These are phyloP conservation scores for Cercospora zeina DNA, from an alignment of 2,329 filamentous ascomycete species.

Conservation along the genomic window DNA sequence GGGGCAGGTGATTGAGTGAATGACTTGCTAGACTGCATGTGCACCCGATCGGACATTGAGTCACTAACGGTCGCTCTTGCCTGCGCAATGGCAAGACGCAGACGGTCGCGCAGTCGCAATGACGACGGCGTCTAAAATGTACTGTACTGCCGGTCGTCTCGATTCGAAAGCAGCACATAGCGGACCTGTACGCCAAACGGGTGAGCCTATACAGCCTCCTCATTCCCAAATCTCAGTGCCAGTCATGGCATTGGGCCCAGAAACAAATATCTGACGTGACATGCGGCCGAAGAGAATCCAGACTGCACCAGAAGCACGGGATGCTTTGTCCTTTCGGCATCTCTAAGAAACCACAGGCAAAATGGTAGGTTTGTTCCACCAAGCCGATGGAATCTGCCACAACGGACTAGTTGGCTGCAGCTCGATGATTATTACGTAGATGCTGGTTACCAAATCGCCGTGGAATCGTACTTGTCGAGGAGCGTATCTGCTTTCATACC, in stretches of 20 bases:
- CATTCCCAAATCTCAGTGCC: too few species aligned
- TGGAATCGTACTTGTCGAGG: not conserved
- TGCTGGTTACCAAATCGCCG: too few species aligned
- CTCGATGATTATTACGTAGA: too few species aligned
- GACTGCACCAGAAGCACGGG: too few species aligned
- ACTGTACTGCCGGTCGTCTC: not conserved
- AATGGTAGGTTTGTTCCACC: too few species aligned
- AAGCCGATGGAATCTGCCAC: too few species aligned
- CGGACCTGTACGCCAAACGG: not conserved
- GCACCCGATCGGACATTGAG: not conserved
- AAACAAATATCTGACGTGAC: not conserved
- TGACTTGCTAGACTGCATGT: not conserved
- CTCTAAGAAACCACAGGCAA: too few species aligned
- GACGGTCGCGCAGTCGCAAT: not conserved
- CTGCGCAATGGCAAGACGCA: not conserved
- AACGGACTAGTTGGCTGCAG: too few species aligned
- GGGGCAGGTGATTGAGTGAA: not conserved
- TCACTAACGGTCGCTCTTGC: not conserved
- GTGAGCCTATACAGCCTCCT: not conserved
- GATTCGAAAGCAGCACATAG: not conserved
- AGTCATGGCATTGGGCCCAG: not conserved
- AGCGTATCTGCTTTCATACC: not conserved
- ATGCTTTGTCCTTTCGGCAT: too few species aligned
- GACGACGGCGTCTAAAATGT: not conserved
- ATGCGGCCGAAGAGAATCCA: not conserved